Conservation (phyloP, 2,329 filamentous ascomycete genomes). For the Periconia sp. region DNA sequence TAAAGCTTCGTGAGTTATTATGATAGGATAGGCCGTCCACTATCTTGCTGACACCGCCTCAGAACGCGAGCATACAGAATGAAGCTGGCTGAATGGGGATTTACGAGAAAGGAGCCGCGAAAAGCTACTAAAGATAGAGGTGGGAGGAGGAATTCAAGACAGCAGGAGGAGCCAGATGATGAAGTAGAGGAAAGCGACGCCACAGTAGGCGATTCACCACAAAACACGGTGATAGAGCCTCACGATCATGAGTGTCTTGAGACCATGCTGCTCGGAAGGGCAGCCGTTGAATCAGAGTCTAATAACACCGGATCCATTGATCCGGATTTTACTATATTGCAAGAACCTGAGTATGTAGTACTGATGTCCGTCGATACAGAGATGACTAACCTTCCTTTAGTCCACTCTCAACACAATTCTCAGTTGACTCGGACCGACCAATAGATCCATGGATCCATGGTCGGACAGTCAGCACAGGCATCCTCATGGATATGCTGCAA, state of each 20-base stretch:
- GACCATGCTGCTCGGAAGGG: slow-evolving; percentile 5
- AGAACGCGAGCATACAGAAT: slow-evolving; percentile 45
- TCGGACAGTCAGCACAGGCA: slow-evolving; percentile 12
- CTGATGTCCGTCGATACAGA: background rate
- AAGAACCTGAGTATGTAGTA: slow-evolving; percentile 13
- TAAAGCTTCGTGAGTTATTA: slow-evolving; percentile 38
- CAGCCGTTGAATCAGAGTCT: background rate
- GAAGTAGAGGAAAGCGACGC: slow-evolving; percentile 10
- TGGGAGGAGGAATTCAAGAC: slow-evolving; percentile 4
- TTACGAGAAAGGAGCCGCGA: slow-evolving; percentile 30
- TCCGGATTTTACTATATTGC: background rate
- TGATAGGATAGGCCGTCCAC: background rate
- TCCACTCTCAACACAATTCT: slow-evolving; percentile 3
- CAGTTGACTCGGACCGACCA: background rate
- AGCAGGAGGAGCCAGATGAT: slow-evolving; percentile 2
- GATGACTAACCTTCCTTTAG: slow-evolving; percentile 4
- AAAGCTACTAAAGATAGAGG: slow-evolving; percentile 8
- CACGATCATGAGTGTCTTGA: slow-evolving; percentile 7
- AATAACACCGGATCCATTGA: slow-evolving; percentile 1
- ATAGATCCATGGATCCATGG: slow-evolving; percentile 23
- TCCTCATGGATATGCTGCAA: slow-evolving; percentile 35
- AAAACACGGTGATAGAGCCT: background rate
- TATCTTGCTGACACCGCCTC: background rate
- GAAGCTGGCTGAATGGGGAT: slow-evolving; percentile 46
- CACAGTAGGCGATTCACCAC: background rate